Evolutionary conservation across 2,329 filamentous ascomycete species (phyloP).

Genomic region (Sporothrix schenckii): DNA sequence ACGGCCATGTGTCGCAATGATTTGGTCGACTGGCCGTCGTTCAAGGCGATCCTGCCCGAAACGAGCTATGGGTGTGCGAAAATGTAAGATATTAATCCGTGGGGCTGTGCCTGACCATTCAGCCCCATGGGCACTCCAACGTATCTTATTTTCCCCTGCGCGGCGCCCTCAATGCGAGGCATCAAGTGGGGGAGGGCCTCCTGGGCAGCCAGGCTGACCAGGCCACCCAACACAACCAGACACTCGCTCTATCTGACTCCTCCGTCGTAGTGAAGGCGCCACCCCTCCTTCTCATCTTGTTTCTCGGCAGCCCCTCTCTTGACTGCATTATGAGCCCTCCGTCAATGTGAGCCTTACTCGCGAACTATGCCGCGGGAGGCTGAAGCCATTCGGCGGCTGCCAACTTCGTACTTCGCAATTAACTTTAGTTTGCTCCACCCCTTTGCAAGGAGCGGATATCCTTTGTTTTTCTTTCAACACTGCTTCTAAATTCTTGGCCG

Average conservation of each 20-base stretch:
- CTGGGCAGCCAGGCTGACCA: background rate
- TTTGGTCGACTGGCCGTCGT: background rate
- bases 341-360: background rate
- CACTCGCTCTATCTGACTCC: background rate
- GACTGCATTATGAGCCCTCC: background rate
- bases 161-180: conserved; percentile 10
- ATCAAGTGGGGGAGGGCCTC: conserved; percentile 11
- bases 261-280: background rate
- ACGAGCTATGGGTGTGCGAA: background rate
- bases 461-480: background rate
- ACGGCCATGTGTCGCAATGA: no score
- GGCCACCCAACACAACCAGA: conserved; percentile 6
- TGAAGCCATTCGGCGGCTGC: conserved; percentile 22
- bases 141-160: background rate
- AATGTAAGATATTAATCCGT: background rate
- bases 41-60: conserved; percentile 1
- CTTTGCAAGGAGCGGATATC: conserved; percentile 18
- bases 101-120: conserved; percentile 27
- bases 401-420: conserved; percentile 6
- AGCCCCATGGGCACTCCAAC: conserved; percentile 25
- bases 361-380: background rate
- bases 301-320: conserved; percentile 28
- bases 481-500: background rate
- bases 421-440: background rate
- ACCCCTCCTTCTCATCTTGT: conserved; percentile 26